Evolutionary conservation across 2,329 filamentous ascomycete species (phyloP).

Genomic region (Cladophialophora chaetospira): DNA sequence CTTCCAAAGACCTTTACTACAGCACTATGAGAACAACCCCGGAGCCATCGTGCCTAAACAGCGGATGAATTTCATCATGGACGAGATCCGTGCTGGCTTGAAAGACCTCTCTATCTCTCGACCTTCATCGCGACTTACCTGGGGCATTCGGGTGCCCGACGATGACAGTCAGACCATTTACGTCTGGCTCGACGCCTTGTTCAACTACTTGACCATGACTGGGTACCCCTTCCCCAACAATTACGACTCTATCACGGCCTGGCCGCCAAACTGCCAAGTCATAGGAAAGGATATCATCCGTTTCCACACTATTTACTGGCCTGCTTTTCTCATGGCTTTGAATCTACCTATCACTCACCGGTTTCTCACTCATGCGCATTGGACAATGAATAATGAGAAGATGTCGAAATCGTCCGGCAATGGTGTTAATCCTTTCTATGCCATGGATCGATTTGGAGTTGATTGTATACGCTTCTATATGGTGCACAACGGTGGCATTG

Average conservation of each 20-base stretch:
- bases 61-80: conserved; percentile 76
- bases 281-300: conserved; percentile 94
- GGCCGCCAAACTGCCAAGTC: conserved; percentile 90
- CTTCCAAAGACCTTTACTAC: conserved; percentile 74
- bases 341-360: conserved; percentile 75
- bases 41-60: conserved; percentile 71
- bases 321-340: conserved; percentile 88
- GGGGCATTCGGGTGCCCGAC: conserved; percentile 87
- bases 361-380: conserved; percentile 88
- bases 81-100: conserved; percentile 74
- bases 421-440: conserved; percentile 91
- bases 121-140: conserved; percentile 72
- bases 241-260: conserved; percentile 64
- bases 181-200: conserved; percentile 93
- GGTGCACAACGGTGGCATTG: conserved; percentile 74
- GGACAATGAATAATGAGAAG: conserved; percentile 87
- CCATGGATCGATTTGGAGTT: conserved; percentile 82
- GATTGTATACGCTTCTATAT: conserved; percentile 91
- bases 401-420: conserved; percentile 98
- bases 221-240: conserved; percentile 77
- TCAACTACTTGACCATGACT: conserved; percentile 88
- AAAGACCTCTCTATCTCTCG: conserved; percentile 88
- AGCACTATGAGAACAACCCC: conserved; percentile 77
- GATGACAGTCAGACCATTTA: conserved; percentile 90
- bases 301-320: conserved; percentile 98